Base-by-base conservation (phyloP, 805 yeast genomes). In the Nakazawaea peltata region DNA sequence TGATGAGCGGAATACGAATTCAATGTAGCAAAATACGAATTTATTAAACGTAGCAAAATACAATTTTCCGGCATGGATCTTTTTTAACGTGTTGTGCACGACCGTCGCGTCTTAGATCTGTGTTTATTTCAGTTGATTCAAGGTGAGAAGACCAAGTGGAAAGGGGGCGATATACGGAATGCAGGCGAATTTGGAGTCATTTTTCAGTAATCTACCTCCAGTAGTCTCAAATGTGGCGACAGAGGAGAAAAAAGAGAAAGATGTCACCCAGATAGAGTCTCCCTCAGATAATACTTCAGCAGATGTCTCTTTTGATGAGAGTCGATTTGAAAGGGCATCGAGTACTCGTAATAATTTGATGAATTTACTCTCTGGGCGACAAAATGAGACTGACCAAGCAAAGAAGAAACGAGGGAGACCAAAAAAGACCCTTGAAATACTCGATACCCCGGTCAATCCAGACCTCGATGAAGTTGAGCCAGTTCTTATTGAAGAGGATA, bases 121-220 rank as follows among this genome's bases (percentile, higher is more conserved):
- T n/a, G n/a, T n/a, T n/a, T n/a, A n/a, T n/a, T n/a, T n/a, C n/a
- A n/a, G n/a, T n/a, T n/a, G n/a, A n/a, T n/a, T n/a, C n/a, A n/a
- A n/a, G n/a, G n/a, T n/a, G n/a, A n/a, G n/a, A n/a, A n/a, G n/a
- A n/a, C n/a, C n/a, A n/a, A n/a, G n/a, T n/a, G n/a, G n/a, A n/a
- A n/a, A n/a, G n/a, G n/a, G n/a, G n/a, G n/a, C n/a, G n/a, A n/a
- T n/a, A n/a, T n/a, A n/a, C n/a, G n/a, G 10, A 21, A 36, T 36
- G 39, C 39, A 36, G 18, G 30, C 34, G 5, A 36, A 31, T 31
- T 16, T 36, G 18, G 39, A 36, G 16, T 23, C 21, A 13, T 36
- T 36, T 15, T 36, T 36, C 25, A 18, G 14, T 3, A 13, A 17
- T 19, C 39, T 28, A 16, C 28, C 32, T 15, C 17, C 29, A 4